A percentile compares a stretch with the other conserved stretches of the same genome.
These are phyloP conservation scores for Chalciporus piperatus DNA, from an alignment of 768 basidiomycete genomes.

Conservation along the genomic window DNA sequence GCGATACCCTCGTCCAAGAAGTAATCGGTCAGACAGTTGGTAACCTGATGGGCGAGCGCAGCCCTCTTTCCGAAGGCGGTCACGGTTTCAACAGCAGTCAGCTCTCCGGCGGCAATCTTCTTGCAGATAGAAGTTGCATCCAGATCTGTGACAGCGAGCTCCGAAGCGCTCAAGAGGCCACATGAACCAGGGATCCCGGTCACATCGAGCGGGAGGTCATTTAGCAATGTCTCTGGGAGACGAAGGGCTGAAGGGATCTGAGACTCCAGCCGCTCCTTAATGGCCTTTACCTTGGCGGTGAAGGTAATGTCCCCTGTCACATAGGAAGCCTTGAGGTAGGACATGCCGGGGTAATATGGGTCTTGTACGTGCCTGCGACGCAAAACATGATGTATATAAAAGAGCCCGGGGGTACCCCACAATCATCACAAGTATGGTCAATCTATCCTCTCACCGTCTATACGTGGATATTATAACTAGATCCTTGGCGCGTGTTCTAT, in stretches of 20 bases:
- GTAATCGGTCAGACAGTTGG: constrained; percentile 40
- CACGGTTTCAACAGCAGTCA: constrained; percentile 39
- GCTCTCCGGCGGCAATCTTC: constrained; percentile 27
- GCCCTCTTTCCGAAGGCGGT: constrained; percentile 50
- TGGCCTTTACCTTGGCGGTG: background rate
- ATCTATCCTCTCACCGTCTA: background rate
- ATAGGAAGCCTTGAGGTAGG: background rate
- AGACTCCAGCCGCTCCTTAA: background rate
- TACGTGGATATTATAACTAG: no score
- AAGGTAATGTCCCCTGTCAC: background rate
- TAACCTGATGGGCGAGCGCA: constrained; percentile 49
- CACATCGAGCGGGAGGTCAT: constrained; percentile 31
- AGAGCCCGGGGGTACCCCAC: background rate
- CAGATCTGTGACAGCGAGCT: constrained; percentile 34
- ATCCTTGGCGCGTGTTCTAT: background rate
- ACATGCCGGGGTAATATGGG: background rate
- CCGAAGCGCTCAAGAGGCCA: constrained; percentile 29
- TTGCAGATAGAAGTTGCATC: constrained; percentile 36
- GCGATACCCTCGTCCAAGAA: constrained; percentile 43
- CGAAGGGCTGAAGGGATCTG: background rate
- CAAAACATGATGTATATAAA: background rate
- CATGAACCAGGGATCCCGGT: constrained; percentile 30
- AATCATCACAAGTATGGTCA: background rate
- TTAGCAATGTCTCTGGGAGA: constrained; percentile 15
- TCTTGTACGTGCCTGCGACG: background rate